Evolutionary conservation across 176 grass and related monocot species (phyloP), one percentile per base, ranked within the genome.

Genomic region (Paspalum notatum): DNA sequence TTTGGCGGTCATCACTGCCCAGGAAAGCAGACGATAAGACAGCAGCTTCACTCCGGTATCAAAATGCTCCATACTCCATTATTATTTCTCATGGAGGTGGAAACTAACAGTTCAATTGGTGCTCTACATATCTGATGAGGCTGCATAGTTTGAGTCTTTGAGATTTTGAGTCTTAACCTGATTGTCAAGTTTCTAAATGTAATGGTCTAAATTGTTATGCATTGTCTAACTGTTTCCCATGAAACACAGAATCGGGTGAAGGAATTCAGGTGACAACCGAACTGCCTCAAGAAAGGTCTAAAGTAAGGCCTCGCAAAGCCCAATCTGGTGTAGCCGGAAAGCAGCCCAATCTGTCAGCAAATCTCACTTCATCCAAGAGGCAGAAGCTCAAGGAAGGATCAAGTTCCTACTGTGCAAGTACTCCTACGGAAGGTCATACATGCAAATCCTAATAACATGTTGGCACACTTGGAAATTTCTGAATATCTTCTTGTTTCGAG

Each of bases 211-310:
- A 45, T 64, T 71, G 22, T 17, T 46, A 56, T 45, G 20, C 57
- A 58, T 6, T n/a, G 10, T 62, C 24, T 62, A 78, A 78, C 2
- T 78, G 27, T 78, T 78, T 62, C 66, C 61, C 51, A 41, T 0
- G 2, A 38, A 54, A 87, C 71, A 32, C 45, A 82, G 21, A 69
- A 61, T 63, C 16, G 53, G 39, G 9, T 64, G 13, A 54, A 66
- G 59, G 59, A n/a, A 64, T 89, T 70, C 45, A 88, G 75, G 80
- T 88, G 68, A 79, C 44, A 81, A 95, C 87, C 68, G 93, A 92
- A 86, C 61, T 85, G 62, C 73, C 93, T 64, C 79, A 43, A 52
- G 43, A 85, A 69, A 92, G 76, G 50, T 71, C 54, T 50, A 85
- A 85, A 88, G 62, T 24, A 59, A 75, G 81, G 54, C 44, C 38